Conservation (phyloP, 208 protist species). For the Acanthamoeba lenticulata region DNA sequence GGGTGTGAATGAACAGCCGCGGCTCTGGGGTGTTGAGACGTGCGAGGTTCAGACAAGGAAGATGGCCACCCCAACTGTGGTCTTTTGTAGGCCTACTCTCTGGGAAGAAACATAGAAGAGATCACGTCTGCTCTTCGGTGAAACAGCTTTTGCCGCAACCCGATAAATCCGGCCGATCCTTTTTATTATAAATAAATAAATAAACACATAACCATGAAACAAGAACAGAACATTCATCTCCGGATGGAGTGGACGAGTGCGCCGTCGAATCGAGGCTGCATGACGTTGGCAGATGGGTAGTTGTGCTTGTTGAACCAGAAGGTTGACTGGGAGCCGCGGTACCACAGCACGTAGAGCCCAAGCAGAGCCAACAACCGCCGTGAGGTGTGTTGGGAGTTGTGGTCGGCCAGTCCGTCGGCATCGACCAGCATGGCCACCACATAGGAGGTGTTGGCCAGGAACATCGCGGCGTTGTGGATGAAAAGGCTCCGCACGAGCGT, state of each 20-base stretch:
- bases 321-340: neutral
- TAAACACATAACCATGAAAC: too few relatives aligned
- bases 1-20: neutral
- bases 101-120: too few relatives aligned
- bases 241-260: neutral
- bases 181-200: too few relatives aligned
- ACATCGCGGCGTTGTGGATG: neutral
- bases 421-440: neutral
- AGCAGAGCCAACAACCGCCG: neutral
- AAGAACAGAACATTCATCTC: too few relatives aligned
- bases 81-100: too few relatives aligned
- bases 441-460: neutral
- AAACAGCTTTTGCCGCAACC: too few relatives aligned
- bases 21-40: too few relatives aligned
- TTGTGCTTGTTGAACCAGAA: constrained; percentile 26
- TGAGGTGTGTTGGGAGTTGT: neutral
- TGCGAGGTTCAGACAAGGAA: neutral
- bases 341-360: neutral
- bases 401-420: neutral
- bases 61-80: neutral
- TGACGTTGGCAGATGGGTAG: neutral
- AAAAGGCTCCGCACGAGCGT: neutral
- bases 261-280: neutral
- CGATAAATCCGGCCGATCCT: too few relatives aligned
- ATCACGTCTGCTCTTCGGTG: too few relatives aligned